Percentiles rank a stretch among this genome's conserved stretches.
These are phyloP conservation scores for Podospora conica DNA, from an alignment of 495 filamentous ascomycete species.

Conservation along the genomic window DNA sequence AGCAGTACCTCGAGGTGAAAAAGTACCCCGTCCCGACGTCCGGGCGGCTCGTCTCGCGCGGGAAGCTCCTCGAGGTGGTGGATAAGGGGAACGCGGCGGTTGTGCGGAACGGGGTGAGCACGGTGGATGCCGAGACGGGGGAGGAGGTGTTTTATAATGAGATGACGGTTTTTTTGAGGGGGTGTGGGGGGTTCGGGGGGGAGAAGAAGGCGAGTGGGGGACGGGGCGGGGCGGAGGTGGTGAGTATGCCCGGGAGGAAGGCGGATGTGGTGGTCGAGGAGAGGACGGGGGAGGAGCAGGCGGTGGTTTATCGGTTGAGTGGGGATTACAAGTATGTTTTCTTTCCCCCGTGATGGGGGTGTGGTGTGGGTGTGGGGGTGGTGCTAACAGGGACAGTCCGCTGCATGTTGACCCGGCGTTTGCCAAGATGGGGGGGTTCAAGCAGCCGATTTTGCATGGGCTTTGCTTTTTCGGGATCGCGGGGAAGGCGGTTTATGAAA, in stretches of 20 bases:
- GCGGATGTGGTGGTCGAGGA: conserved; percentile 83
- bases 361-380: not conserved
- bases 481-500: conserved; percentile 81
- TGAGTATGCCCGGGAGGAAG: conserved; percentile 68
- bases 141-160: conserved; percentile 98
- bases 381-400: conserved; percentile 49
- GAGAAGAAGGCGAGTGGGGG: conserved; percentile 71
- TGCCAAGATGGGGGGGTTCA: conserved; percentile 92
- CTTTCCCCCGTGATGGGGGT: not conserved
- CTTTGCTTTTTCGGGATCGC: conserved; percentile 92
- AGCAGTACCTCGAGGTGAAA: conserved; percentile 95
- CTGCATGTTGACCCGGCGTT: conserved; percentile 94
- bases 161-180: conserved; percentile 82
- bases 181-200: conserved; percentile 88
- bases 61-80: conserved; percentile 84
- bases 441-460: conserved; percentile 89
- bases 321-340: conserved; percentile 63
- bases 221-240: conserved; percentile 69
- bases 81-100: conserved; percentile 93
- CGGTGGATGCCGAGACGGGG: conserved; percentile 70
- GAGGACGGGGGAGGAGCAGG: conserved; percentile 88
- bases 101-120: conserved; percentile 71
- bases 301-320: conserved; percentile 87
- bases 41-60: conserved; percentile 71
- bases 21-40: conserved; percentile 91